Base-by-base conservation (phyloP, 116 monocot genomes). In the Phalaenopsis hybrid region DNA sequence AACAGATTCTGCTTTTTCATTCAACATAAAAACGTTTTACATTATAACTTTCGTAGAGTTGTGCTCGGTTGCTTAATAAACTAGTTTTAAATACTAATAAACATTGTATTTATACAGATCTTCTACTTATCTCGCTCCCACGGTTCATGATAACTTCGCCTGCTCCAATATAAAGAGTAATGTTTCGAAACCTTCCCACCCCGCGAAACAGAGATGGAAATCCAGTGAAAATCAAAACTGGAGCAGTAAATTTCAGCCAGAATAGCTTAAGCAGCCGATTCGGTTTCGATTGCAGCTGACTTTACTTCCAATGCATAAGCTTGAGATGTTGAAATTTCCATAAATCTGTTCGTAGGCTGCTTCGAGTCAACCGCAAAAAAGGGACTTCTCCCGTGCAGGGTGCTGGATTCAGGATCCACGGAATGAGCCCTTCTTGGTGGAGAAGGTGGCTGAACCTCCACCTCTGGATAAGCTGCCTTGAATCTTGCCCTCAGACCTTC, bases 401-500 rank as follows among this genome's bases (percentile, higher is more conserved):
- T 23, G 59, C 44, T 79, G 17, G 88, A 79, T 67, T 93, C 95
- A 2, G 74, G 75, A 57, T 93, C 95, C 8, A 90, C 31, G 2
- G 86, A 74, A 75, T 81, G 78, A 44, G 79, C 58, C 41, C 91
- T 21, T 68, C 95, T 92, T 50, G 95, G 92, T 44, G 95, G 99
- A 5, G 99, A 99, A 31, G 90, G 34, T 17, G 99, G 99, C 73
- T 95, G 95, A 18, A 99, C 94, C 78, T 99, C 99, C 28, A 94
- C 84, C 49, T 99, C 95, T 33, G 94, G 94, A 85, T 99, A 99
- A 28, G 94, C 95, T 84, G 99, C 99, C 82, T 94, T 95, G 77
- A 95, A 99, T 79, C 99, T 91, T 68, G 93, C 99, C 77, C 99
- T 87, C 34, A 99, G 83, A 20, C 99, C 99, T 81, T 99, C 95